Evolutionary conservation across 805 yeast species (phyloP), one percentile per base, ranked within the genome.

Genomic region (Zygotorulaspora chibaensis): DNA sequence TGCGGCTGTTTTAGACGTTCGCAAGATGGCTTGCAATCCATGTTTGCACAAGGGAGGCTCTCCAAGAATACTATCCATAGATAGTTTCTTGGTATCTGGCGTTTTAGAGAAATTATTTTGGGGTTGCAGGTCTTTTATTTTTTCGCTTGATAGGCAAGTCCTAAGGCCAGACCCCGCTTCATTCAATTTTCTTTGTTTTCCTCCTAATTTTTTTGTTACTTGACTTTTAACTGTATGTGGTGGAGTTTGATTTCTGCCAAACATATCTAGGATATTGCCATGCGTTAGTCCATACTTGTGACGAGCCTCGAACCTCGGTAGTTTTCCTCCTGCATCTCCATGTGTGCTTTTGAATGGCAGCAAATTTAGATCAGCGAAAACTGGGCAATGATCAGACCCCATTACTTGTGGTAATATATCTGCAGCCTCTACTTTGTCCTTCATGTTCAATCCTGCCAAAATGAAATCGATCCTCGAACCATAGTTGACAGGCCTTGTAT

Each of bases 341-440:
- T 10, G n/a, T 8, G 3, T 10, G 16, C 9, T 10, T n/a, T n/a
- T 16, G 13, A 33, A 13, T n/a, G 36, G 13, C 3, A n/a, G 20
- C 0, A 62, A 44, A 31, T 69, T 67, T 36, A 89, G 58, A 61
- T 88, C 97, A 1, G 88, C 74, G 58, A 63, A 88, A 0, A 88
- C 79, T 0, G 99, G 99, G 63, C 98, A 91, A 65, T 91, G 99
- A 62, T 91, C 99, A 0, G 96, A 87, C 0, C 99, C 99, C 61
- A 76, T 69, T 1, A 90, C 56, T 36, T 73, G 73, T 0, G 88
- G 83, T 75, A 85, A 75, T n/a, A 86, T 85, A 35, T 63, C 64
- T 0, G 80, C 74, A 36, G 71, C 63, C 2, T 58, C 50, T 1
- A 75, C 59, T 8, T 44, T 33, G 0, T 58, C 44, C 3, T 67